Evolutionary conservation across 2,329 filamentous ascomycete species (phyloP), one percentile per base, ranked within the genome.

Genomic region (Cordyceps pruinosa): DNA sequence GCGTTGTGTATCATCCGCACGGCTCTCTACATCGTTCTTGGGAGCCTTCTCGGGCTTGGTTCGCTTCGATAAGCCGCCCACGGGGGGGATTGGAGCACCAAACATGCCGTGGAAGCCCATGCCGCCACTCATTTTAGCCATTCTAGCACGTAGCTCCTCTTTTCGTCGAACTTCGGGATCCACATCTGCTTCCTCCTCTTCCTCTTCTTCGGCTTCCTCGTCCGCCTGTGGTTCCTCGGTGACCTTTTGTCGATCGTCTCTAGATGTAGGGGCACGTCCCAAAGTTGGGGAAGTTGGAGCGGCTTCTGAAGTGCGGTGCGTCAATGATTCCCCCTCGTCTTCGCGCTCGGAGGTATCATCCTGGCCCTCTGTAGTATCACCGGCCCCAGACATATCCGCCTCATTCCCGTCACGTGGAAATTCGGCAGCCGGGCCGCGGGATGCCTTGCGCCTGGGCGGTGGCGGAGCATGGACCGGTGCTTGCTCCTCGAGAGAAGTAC

Each of bases 31-130:
- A 78, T 58, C 59, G 74, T 75, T 39, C 69, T 63, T 6, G 63
- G 26, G 15, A 4, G 56, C 17, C 42, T 58, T 53, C 17, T 58
- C 56, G 10, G 72, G 64, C 47, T 70, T 66, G 4, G 71, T 66
- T 67, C 81, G 82, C 69, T 84, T 85, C 71, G 85, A 85, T 68
- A 75, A 67, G n/a, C 73, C 71, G 25, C 71, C 69, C 73, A 87
- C 80, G 17, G 85, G 81, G 69, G 90, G 82, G 59, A 84, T 84
- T 35, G 86, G 84, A 21, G 82, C 81, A 19, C 89, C 90, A 70
- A 96, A 95, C 85, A 97, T 94, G 65, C 90, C 90, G 69, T 90
- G 85, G 87, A 97, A 96, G 47, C 90, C 90, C 90, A 96, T 96
- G 23, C 93, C 93, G 56, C 93, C 93, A 64, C 93, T 96, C 88